These are phyloP conservation scores for Mycena venus DNA, from an alignment of 768 basidiomycete species.

Conservation along the genomic window DNA sequence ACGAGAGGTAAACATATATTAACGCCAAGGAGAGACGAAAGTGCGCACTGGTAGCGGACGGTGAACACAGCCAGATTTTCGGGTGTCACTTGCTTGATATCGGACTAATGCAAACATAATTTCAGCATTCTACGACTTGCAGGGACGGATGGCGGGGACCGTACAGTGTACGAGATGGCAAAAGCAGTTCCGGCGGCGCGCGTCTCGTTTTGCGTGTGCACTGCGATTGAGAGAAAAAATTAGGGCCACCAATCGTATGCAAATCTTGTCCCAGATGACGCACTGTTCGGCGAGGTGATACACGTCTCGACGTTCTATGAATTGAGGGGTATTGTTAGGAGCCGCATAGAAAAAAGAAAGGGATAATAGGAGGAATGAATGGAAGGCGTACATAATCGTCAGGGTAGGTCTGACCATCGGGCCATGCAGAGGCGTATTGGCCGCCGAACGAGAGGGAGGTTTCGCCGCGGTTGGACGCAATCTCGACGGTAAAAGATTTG, in stretches of 20 bases:
- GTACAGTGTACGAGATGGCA: slow-evolving; percentile 65
- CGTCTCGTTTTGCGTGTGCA: slow-evolving; percentile 66
- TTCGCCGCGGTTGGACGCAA: slow-evolving; percentile 62
- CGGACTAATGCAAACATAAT: slow-evolving; percentile 51
- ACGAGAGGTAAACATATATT: not conserved
- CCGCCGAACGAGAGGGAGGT: slow-evolving; percentile 61
- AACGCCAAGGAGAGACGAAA: not conserved
- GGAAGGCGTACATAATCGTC: slow-evolving; percentile 58
- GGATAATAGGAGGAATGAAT: not conserved
- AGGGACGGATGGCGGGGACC: not conserved
- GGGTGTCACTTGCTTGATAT: slow-evolving; percentile 58
- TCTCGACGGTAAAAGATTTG: slow-evolving; percentile 60
- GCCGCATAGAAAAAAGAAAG: not conserved
- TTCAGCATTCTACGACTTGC: not conserved
- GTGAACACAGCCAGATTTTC: slow-evolving; percentile 67
- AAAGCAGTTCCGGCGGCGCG: slow-evolving; percentile 69
- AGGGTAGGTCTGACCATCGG: slow-evolving; percentile 58
- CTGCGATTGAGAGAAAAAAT: slow-evolving; percentile 39
- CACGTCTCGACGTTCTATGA: slow-evolving; percentile 54
- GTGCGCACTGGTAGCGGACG: slow-evolving; percentile 60
- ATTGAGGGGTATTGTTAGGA: slow-evolving; percentile 2
- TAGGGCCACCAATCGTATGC: not conserved
- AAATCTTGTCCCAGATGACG: slow-evolving; percentile 32
- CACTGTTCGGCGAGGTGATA: slow-evolving; percentile 64
- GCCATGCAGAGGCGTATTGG: slow-evolving; percentile 55